phyloP scores from a whole-genome alignment of 768 basidiomycete genomes.

The Pleurotus sapidus region DNA sequence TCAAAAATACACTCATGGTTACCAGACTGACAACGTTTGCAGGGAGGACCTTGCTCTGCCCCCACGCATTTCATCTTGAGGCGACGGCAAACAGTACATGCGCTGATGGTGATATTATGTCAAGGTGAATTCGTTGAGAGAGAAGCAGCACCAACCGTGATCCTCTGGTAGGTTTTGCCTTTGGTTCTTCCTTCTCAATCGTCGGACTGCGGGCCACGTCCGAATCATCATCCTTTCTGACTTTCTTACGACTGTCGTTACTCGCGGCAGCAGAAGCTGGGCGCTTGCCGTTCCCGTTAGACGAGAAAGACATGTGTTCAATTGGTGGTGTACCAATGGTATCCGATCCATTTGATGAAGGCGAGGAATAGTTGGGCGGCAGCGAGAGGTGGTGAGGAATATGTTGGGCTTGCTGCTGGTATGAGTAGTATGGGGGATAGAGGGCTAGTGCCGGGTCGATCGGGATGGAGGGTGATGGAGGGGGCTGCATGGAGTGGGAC shows the following conservation, averaged over 20 bases:
- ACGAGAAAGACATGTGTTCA: conserved; percentile 52
- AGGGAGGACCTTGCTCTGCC: conserved; percentile 87
- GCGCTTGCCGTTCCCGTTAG: conserved; percentile 63
- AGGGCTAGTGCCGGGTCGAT: conserved; percentile 73
- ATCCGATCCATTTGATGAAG: conserved; percentile 79
- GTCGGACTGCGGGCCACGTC: conserved; percentile 48
- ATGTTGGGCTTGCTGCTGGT: conserved; percentile 46
- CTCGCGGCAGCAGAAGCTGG: conserved; percentile 50
- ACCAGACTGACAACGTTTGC: conserved; percentile 79
- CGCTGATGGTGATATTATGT: conserved; percentile 42
- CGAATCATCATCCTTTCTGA: conserved; percentile 56
- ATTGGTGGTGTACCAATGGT: conserved; percentile 71
- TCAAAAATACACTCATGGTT: conserved; percentile 95
- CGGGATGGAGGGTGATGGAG: conserved; percentile 59
- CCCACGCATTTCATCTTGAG: conserved; percentile 94
- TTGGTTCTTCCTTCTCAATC: conserved; percentile 61
- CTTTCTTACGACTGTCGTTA: conserved; percentile 53
- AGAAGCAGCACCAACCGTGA: conserved; percentile 53
- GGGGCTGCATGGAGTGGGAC: conserved; percentile 46
- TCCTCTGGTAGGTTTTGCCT: conserved; percentile 85
- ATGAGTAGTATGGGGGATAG: conserved; percentile 64
- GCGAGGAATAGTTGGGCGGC: conserved; percentile 65
- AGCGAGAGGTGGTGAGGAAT: conserved; percentile 55
- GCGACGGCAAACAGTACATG: conserved; percentile 88
- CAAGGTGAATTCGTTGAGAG: neutral